Evolutionary conservation across 768 basidiomycete species (phyloP).

Genomic region (Auricularia sp.): DNA sequence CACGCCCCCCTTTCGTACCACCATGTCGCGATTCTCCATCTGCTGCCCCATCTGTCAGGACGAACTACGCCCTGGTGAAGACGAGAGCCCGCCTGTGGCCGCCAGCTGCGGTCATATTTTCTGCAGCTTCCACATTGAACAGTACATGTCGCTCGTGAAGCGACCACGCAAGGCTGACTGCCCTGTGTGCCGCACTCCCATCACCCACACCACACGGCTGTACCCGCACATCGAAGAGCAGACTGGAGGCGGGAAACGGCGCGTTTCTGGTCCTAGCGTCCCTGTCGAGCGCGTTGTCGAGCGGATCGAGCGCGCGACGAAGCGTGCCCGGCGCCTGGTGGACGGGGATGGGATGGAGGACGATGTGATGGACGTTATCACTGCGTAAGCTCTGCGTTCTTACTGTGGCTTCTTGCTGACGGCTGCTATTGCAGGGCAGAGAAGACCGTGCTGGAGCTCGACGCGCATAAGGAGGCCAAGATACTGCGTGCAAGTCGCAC

Average conservation of each 20-base stretch:
- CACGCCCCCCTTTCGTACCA: no score
- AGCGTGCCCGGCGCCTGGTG: not conserved
- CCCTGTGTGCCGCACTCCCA: not conserved
- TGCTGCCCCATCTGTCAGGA: not conserved
- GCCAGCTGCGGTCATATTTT: not conserved
- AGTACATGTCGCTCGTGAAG: not conserved
- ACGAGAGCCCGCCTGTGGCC: not conserved
- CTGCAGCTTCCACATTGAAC: not conserved
- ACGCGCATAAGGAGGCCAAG: not conserved
- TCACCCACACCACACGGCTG: not conserved
- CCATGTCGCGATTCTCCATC: not conserved
- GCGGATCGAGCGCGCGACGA: not conserved
- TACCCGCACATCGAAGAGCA: not conserved
- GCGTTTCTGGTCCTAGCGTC: not conserved
- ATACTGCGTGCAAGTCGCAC: not conserved
- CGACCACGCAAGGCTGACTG: not conserved
- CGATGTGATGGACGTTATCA: not conserved
- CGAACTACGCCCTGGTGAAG: not conserved
- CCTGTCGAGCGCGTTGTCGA: not conserved
- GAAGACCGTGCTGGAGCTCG: not conserved
- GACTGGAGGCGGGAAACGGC: not conserved
- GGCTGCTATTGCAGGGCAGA: not conserved
- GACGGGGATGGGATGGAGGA: not conserved
- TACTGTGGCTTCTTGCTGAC: not conserved
- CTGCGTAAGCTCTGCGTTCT: not conserved